phyloP scores from a whole-genome alignment of 2,329 filamentous ascomycete species.

The Claviceps fusiformis region DNA sequence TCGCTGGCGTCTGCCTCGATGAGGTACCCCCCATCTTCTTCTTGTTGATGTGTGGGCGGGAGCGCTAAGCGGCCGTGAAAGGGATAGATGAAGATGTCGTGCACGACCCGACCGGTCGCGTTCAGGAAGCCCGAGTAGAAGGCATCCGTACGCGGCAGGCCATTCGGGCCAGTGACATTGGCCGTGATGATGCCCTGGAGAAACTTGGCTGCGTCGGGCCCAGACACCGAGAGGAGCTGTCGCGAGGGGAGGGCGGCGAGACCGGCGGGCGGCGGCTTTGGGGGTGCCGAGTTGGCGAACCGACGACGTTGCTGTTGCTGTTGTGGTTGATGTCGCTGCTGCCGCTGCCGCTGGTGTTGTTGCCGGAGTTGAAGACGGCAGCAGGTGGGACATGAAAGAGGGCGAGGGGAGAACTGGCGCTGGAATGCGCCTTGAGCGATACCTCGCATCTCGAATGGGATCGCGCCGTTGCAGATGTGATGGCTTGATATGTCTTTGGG shows the following conservation, averaged over 20 bases:
- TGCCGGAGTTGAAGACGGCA: constrained; percentile 9
- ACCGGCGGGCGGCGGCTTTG: constrained; percentile 31
- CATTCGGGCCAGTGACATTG: constrained; percentile 24
- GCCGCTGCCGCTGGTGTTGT: constrained; percentile 2
- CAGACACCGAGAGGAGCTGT: constrained; percentile 64
- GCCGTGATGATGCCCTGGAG: constrained; percentile 79
- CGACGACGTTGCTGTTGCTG: constrained; percentile 16
- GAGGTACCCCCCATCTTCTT: constrained; percentile 33
- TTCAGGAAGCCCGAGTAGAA: constrained; percentile 80
- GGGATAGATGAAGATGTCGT: constrained; percentile 85
- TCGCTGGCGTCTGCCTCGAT: constrained; percentile 70
- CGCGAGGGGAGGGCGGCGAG: constrained; percentile 54
- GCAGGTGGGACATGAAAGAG: constrained; percentile 3
- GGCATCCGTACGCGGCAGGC: constrained; percentile 29
- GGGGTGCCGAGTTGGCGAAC: constrained; percentile 18
- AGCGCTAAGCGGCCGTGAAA: constrained; percentile 19
- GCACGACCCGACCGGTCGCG: constrained; percentile 67
- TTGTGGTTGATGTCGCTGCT: constrained; percentile 11
- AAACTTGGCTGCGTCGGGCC: constrained; percentile 68
- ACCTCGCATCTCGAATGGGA: constrained; percentile 1
- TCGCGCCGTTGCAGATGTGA: background rate
- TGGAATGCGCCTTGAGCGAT: constrained; percentile 6
- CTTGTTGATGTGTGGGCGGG: constrained; percentile 12
- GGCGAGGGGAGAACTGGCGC: constrained; percentile 16
- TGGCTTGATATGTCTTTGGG: background rate